Percentiles rank a stretch among this genome's conserved stretches.
Conservation (phyloP, 2,329 filamentous ascomycete species). For the Colletotrichum noveboracense region DNA sequence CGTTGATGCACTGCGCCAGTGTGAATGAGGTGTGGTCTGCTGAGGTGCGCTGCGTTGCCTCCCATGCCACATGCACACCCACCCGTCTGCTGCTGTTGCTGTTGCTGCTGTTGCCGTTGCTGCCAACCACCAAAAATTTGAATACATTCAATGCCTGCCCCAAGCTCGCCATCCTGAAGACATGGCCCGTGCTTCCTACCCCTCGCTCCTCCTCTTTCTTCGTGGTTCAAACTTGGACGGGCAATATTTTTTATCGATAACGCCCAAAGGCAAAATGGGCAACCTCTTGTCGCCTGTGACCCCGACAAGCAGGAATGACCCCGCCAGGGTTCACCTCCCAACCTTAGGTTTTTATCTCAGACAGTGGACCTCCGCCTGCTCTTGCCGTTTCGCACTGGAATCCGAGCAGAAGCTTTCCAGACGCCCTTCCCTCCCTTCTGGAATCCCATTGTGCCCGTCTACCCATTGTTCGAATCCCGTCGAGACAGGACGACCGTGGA, state of each 20-base stretch:
- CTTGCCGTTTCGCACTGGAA: background rate
- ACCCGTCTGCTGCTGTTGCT: background rate
- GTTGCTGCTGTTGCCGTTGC: background rate
- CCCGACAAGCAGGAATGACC: background rate
- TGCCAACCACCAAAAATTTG: background rate
- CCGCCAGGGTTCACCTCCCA: background rate
- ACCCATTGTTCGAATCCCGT: background rate
- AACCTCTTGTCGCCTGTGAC: background rate
- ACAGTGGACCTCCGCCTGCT: background rate
- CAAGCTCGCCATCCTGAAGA: background rate
- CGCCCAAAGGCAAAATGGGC: background rate
- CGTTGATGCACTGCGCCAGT: background rate
- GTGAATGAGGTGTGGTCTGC: background rate
- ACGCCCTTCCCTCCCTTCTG: background rate
- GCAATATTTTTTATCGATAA: background rate
- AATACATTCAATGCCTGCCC: background rate
- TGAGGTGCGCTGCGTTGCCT: background rate
- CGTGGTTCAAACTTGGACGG: background rate
- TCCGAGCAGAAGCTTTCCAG: background rate
- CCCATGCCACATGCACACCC: background rate
- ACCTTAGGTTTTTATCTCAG: background rate
- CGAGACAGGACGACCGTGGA: background rate
- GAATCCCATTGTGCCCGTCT: background rate
- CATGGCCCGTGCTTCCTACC: background rate
- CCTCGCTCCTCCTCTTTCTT: conserved; percentile 1